Base-by-base conservation (phyloP, 2,329 filamentous ascomycete species). In the Trichoderma sp. region DNA sequence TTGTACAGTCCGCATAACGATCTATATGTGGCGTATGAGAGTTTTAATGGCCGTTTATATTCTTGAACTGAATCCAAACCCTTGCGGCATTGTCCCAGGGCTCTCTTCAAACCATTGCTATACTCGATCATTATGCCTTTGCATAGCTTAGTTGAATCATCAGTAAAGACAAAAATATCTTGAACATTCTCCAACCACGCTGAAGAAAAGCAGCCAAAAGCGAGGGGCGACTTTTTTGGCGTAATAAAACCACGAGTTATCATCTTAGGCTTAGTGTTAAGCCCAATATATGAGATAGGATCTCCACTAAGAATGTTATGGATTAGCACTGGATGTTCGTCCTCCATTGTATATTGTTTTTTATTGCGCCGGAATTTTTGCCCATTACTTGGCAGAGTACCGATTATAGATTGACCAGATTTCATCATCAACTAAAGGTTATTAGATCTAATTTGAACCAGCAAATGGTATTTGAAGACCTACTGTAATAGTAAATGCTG, bases 141-240 rank as follows among this genome's bases (percentile, higher is more conserved):
- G 36, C 36, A 43, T 17, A 9, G 36, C 1, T n/a, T 43, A 9
- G 36, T 43, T 9, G 36, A 8, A 43, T 17, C 36, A 43, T 43
- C 36, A 43, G 15, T 43, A 9, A 43, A 43, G 15, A 43, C 36
- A 43, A 4, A 43, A 43, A n/a, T 8, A 8, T 17, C n/a, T 8
- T 0, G 7, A 43, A 43, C 36, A 43, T 43, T 9, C 0, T 43
- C 36, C 0, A 43, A n/a, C 7, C 15, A n/a, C 36, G 36, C 36
- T 17, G 36, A 43, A 43, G 36, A 43, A 43, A 43, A 9, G 15
- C 15, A 43, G 15, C 1, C 36, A 43, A 0, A 3, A 17, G 7
- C 6, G 36, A 43, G 0, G 36, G 36, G 36, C 15, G 15, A 0
- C 15, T 43, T 4, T 17, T 8, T 1, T n/a, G 7, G 0, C 15